Percentiles rank a stretch among this genome's conserved stretches.
Conservation (phyloP, 768 basidiomycete genomes). For the Lentinula aciculospora region DNA sequence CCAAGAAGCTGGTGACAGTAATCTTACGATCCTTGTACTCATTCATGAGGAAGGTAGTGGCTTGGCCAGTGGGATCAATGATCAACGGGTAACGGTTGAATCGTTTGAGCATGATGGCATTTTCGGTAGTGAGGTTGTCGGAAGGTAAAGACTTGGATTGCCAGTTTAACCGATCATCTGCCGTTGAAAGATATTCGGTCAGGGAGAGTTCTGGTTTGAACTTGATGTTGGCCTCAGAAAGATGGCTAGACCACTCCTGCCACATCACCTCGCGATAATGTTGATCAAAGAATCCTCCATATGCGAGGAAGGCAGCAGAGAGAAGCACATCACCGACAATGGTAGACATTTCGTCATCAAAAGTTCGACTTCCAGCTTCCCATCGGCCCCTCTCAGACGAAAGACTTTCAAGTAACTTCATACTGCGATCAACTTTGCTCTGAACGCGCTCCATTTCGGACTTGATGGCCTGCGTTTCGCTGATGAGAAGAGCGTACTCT, state of each 20-base stretch:
- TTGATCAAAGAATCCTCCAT: constrained; percentile 98
- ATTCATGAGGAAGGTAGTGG: constrained; percentile 88
- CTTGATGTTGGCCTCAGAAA: constrained; percentile 83
- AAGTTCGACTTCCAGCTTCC: constrained; percentile 92
- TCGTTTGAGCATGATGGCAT: constrained; percentile 99
- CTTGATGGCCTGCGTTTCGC: constrained; percentile 96
- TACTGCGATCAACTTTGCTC: constrained; percentile 93
- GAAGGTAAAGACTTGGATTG: constrained; percentile 94
- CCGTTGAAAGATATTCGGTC: constrained; percentile 94
- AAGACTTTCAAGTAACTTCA: constrained; percentile 89
- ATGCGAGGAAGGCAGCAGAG: constrained; percentile 94
- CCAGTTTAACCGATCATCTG: constrained; percentile 94
- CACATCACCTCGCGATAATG: constrained; percentile 96
- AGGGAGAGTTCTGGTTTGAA: constrained; percentile 91
- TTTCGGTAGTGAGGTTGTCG: constrained; percentile 94
- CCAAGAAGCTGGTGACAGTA: constrained; percentile 96
- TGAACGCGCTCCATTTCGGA: constrained; percentile 97
- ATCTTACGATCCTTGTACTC: constrained; percentile 97
- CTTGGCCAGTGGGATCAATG: constrained; percentile 97
- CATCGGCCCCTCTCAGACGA: constrained; percentile 93
- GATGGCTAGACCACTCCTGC: constrained; percentile 90
- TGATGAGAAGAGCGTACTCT: constrained; percentile 94
- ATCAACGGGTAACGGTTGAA: constrained; percentile 97
- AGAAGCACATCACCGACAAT: constrained; percentile 96
- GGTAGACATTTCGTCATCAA: constrained; percentile 97